Base-by-base conservation (phyloP, 2,329 filamentous ascomycete genomes). In the Penicillium italicum region DNA sequence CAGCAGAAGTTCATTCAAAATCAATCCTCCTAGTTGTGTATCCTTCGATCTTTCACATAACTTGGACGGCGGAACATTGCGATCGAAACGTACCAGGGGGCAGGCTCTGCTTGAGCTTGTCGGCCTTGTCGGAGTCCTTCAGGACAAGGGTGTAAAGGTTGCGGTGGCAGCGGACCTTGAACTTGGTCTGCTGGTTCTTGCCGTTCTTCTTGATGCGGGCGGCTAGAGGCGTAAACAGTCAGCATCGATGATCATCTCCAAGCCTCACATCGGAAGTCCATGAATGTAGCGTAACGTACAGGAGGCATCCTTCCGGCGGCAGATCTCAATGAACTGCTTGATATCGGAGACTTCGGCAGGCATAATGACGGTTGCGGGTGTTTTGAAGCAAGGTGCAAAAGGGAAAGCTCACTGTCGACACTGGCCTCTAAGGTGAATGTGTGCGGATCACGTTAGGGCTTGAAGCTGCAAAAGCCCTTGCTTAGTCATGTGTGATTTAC, bases 311-410 rank as follows among this genome's bases (percentile, higher is more conserved):
- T 96, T 96, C 80, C 94, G 90, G 82, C 93, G 89, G 88, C 90
- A 96, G 86, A 99, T 96, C 89, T 97, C 94, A 80, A 99, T 96
- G 90, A 99, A 99, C 86, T 96, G 79, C 78, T 99, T 97, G 86
- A 97, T 97, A 79, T 97, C 94, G 77, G 87, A 90, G 80, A 97
- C 89, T 90, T 97, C 91, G 76, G 86, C 85, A 87, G 94, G 93
- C 94, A 99, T 99, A 80, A 82, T 96, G 90, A 55, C 62, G 63
- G 58, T 61, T 62, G 42, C 42, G 42, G 61, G 59, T 60, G 64
- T 57, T 48, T 54, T 46, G 59, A 60, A 62, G 62, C 45, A 56
- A 58, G 50, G 58, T 63, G 57, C 54, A 53, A 53, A 52, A 55
- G 55, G 59, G 55, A 53, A 63, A 57, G 53, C 51, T 57, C 56